Base-by-base conservation (phyloP, 2,329 filamentous ascomycete genomes). In the Fusarium luffae region DNA sequence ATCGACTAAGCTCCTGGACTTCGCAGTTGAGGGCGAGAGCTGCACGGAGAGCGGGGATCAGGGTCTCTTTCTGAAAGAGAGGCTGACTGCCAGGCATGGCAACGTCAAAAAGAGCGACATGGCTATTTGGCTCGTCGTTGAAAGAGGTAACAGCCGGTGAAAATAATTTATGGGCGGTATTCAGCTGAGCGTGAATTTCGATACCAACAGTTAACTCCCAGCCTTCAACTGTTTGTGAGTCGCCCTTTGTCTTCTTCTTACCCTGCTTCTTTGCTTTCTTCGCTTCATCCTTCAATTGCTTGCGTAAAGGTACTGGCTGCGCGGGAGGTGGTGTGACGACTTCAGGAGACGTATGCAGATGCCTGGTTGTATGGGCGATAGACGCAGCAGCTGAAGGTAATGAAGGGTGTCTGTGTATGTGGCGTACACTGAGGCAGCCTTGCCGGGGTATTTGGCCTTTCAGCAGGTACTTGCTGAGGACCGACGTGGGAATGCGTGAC, bases 121-220 rank as follows among this genome's bases (percentile, higher is more conserved):
- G 92, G n/a, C 88, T 90, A 78, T 99, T 98, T 8, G 94, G 92
- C 5, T 84, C 79, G 55, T 91, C 89, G 74, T 89, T 89, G 76
- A 89, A 86, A 2, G 88, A 88, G 0, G 89, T 90, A 14, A 83
- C 79, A 13, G 91, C 91, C 40, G 86, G 79, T 2, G 96, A 98
- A 82, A 99, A 99, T 59, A 99, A 88, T 81, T 99, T 99, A 76
- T 87, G 86, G 7, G 88, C 85, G 0, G 94, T 96, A 80, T 98
- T 97, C 75, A 99, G 85, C 81, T 98, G 95, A 21, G 96, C 96
- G 78, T 99, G 96, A 69, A 99, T 96, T 82, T 99, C 96, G 72
- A 99, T 94, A 66, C 96, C 96, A 28, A 98, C 93, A 0, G 95
- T 98, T 75, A 98, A 84, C 79, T 98, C 93, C 96, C 96, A 99